A percentile compares a stretch with the other conserved stretches of the same genome.
These are phyloP conservation scores for Raffaelea deltoideospora DNA, from an alignment of 2,329 filamentous ascomycete species.

Conservation along the genomic window DNA sequence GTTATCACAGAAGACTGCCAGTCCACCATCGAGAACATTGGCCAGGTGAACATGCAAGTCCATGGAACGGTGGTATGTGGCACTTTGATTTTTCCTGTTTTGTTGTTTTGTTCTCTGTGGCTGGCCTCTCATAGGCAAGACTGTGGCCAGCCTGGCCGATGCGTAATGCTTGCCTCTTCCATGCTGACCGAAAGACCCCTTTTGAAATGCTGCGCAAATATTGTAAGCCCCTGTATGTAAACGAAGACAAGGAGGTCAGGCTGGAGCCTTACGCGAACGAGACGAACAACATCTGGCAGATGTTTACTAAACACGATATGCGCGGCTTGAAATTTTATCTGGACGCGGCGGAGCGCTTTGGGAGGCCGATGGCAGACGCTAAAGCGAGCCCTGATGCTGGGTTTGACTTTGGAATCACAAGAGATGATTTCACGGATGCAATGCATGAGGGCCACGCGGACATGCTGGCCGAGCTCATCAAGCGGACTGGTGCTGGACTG, in stretches of 20 bases:
- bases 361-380: constrained; percentile 13
- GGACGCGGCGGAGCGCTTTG: constrained; percentile 29
- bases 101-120: background rate
- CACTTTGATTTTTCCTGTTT: no score
- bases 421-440: constrained; percentile 28
- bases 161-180: no score
- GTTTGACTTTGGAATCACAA: no score
- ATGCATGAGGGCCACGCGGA: constrained; percentile 34
- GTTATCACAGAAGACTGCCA: constrained; percentile 48
- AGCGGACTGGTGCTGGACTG: constrained; percentile 50
- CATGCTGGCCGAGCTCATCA: constrained; percentile 50
- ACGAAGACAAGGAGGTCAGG: no score
- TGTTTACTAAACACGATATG: constrained; percentile 36
- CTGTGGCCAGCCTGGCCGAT: no score
- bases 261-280: constrained; percentile 16
- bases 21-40: constrained; percentile 65
- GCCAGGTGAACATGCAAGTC: constrained; percentile 51
- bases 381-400: no score
- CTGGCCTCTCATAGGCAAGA: no score
- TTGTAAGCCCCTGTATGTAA: no score
- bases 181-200: no score
- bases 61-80: constrained; percentile 38
- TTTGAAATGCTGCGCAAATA: no score
- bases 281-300: constrained; percentile 29
- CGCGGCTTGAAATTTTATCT: constrained; percentile 40